Evolutionary conservation across 2,329 filamentous ascomycete genomes (phyloP).

Genomic region (Macrophomina pseudophaseolina): DNA sequence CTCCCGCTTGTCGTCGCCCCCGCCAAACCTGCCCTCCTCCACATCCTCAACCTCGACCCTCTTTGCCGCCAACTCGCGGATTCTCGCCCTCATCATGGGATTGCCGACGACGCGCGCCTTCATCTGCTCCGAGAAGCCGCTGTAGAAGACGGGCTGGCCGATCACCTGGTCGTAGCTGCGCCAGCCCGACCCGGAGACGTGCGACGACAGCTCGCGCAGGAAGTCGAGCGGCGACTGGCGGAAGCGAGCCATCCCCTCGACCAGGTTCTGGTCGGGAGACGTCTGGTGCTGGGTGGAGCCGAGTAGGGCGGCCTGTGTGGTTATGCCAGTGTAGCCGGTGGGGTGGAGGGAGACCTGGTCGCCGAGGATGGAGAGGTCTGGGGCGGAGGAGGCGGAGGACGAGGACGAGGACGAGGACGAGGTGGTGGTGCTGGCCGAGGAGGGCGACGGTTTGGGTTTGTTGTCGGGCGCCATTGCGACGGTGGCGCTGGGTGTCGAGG

Average conservation of each 20-base stretch:
- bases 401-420: neutral
- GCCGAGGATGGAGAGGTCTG: conserved; percentile 54
- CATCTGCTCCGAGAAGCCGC: conserved; percentile 91
- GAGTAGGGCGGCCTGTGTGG: neutral
- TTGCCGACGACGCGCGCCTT: conserved; percentile 77
- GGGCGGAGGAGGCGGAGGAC: conserved; percentile 37
- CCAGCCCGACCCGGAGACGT: conserved; percentile 94
- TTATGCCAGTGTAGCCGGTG: conserved; percentile 40
- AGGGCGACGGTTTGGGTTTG: neutral
- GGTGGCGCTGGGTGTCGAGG: neutral
- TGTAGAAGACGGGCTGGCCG: conserved; percentile 91
- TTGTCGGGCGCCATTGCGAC: conserved; percentile 7
- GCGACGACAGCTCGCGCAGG: conserved; percentile 88
- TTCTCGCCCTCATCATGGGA: conserved; percentile 74
- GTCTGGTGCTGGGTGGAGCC: conserved; percentile 35
- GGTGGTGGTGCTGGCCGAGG: conserved; percentile 34
- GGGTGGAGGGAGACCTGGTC: conserved; percentile 52
- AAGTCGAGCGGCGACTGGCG: conserved; percentile 76
- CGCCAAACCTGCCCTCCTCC: conserved; percentile 61
- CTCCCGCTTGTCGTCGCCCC: conserved; percentile 33
- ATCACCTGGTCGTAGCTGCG: conserved; percentile 89
- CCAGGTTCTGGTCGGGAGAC: conserved; percentile 67
- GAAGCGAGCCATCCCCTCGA: conserved; percentile 87
- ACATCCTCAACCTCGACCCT: conserved; percentile 77
- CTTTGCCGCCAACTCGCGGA: conserved; percentile 75